Percentiles rank a stretch among this genome's conserved stretches.
Evolutionary conservation across 2,329 filamentous ascomycete species (phyloP).

Genomic region (Fusarium verticillioides): DNA sequence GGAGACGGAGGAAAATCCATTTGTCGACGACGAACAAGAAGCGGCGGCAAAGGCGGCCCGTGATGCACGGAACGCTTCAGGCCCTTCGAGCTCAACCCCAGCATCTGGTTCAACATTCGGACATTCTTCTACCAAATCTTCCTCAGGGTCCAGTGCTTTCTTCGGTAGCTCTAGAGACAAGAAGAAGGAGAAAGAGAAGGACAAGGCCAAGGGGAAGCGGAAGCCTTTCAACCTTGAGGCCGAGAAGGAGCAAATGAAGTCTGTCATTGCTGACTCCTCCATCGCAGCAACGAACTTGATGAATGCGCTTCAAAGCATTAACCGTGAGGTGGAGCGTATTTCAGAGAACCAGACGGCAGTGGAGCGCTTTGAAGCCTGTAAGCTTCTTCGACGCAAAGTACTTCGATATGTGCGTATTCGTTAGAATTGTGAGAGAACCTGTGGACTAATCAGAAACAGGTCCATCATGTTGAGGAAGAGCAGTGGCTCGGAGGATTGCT

Average conservation of each 20-base stretch:
- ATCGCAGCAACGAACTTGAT: slow-evolving; percentile 91
- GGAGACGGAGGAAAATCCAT: slow-evolving; percentile 81
- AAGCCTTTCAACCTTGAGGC: slow-evolving; percentile 84
- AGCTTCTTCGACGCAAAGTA: slow-evolving; percentile 83
- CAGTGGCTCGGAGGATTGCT: slow-evolving; percentile 92
- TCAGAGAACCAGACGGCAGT: slow-evolving; percentile 84
- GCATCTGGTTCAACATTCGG: slow-evolving; percentile 10
- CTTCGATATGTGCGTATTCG: slow-evolving; percentile 75
- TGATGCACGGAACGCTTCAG: slow-evolving; percentile 40
- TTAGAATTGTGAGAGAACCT: not conserved
- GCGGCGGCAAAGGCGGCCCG: slow-evolving; percentile 48
- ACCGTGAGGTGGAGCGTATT: slow-evolving; percentile 87
- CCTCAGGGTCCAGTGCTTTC: slow-evolving; percentile 50
- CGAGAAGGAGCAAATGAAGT: slow-evolving; percentile 88
- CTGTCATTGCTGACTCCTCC: slow-evolving; percentile 87
- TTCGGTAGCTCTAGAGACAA: slow-evolving; percentile 61
- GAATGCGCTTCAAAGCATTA: slow-evolving; percentile 89
- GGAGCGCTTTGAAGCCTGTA: slow-evolving; percentile 85
- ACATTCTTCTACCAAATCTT: slow-evolving; percentile 50
- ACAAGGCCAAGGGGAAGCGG: slow-evolving; percentile 66
- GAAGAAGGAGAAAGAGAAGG: slow-evolving; percentile 64
- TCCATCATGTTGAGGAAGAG: slow-evolving; percentile 90
- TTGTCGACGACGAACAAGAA: slow-evolving; percentile 73
- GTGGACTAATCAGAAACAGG: slow-evolving; percentile 57
- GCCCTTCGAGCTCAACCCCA: slow-evolving; percentile 33